phyloP scores from a whole-genome alignment of 2,329 filamentous ascomycete species.

The Thelonectria discophora region DNA sequence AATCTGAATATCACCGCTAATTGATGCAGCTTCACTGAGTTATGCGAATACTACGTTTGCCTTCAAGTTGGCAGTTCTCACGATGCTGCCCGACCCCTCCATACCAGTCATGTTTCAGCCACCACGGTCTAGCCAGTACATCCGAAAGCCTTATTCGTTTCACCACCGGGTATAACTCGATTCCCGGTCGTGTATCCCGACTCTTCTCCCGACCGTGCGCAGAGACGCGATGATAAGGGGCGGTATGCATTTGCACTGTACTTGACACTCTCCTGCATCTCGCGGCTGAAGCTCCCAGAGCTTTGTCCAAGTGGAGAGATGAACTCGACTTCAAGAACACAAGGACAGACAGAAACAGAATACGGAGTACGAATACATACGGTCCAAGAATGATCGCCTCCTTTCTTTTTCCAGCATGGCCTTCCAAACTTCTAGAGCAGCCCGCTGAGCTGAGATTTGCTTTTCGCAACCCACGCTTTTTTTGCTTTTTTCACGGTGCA shows the following conservation, averaged over 20 bases:
- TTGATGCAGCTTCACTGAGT: neutral
- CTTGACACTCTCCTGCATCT: neutral
- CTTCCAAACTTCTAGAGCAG: conserved; percentile 34
- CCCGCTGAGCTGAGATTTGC: conserved; percentile 27
- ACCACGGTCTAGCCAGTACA: conserved; percentile 4
- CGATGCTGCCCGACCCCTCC: no score
- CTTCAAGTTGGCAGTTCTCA: no score
- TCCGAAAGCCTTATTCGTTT: conserved; percentile 13
- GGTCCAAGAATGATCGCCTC: no score
- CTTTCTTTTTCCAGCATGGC: conserved; percentile 25
- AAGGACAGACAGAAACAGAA: neutral
- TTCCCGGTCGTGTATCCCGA: no score
- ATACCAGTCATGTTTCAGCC: conserved; percentile 41
- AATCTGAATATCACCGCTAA: conserved; percentile 16
- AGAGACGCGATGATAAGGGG: conserved; percentile 21
- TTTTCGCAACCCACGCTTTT: conserved; percentile 23
- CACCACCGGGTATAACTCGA: conserved; percentile 3
- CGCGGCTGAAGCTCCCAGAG: conserved; percentile 8
- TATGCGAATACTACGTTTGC: no score
- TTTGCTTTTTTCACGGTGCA: conserved; percentile 42
- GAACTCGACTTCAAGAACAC: conserved; percentile 14
- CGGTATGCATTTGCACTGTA: conserved; percentile 14
- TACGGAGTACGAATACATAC: no score
- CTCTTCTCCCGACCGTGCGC: neutral
- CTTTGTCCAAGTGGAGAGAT: conserved; percentile 22